Conservation (phyloP, 176 grass and related monocot species). For the Zoysia pacifica region DNA sequence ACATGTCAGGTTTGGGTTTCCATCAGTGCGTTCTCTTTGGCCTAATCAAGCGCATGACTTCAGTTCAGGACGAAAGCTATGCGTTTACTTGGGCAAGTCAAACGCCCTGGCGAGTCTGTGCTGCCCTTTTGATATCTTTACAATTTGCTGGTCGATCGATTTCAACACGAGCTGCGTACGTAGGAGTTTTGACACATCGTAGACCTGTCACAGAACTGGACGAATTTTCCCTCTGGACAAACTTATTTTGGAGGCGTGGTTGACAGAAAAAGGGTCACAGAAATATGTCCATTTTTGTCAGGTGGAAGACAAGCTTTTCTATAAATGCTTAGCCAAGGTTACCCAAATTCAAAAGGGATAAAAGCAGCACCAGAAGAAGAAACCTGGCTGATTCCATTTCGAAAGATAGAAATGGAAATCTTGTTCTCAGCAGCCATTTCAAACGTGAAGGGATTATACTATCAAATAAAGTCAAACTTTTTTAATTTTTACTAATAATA, state of each 20-base stretch:
- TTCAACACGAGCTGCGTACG: neutral
- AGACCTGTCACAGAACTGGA: neutral
- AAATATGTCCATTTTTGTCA: neutral
- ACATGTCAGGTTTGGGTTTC: neutral
- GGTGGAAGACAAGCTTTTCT: no score
- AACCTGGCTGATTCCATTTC: neutral
- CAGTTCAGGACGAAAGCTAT: neutral
- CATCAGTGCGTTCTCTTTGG: neutral
- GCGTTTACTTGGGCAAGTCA: slow-evolving; percentile 11
- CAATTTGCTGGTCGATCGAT: neutral
- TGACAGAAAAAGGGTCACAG: neutral
- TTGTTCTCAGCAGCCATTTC: neutral
- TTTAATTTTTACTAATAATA: no score
- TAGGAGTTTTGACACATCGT: neutral
- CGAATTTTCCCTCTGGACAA: neutral
- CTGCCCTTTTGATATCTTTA: no score
- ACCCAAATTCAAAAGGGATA: neutral
- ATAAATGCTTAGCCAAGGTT: no score
- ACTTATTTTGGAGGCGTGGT: neutral
- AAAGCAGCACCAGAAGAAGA: neutral
- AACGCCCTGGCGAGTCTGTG: neutral
- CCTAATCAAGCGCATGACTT: neutral
- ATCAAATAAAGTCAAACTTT: no score
- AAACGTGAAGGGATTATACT: neutral
- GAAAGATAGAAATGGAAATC: neutral